phyloP scores from a whole-genome alignment of 257 asterid species.

The Coffea eugenioides region DNA sequence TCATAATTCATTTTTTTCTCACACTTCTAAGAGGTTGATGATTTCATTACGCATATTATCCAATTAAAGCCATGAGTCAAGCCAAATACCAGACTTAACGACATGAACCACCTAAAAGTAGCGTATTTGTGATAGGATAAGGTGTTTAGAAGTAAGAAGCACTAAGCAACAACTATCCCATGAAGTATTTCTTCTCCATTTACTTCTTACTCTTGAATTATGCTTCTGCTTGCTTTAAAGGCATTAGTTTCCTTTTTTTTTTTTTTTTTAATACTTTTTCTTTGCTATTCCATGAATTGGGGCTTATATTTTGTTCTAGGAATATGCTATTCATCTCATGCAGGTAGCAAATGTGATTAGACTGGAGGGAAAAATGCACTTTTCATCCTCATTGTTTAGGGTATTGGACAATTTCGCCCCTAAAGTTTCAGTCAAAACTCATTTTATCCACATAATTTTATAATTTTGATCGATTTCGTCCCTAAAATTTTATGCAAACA shows the following conservation, averaged over 20 bases:
- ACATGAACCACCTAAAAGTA: neutral
- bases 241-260: too few relatives aligned
- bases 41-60: neutral
- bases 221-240: neutral
- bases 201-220: neutral
- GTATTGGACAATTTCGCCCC: too few relatives aligned
- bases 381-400: too few relatives aligned
- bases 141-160: neutral
- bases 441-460: too few relatives aligned
- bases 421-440: too few relatives aligned
- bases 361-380: too few relatives aligned
- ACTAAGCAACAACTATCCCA: neutral
- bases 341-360: too few relatives aligned
- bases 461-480: too few relatives aligned
- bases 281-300: neutral
- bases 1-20: neutral
- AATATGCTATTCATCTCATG: too few relatives aligned
- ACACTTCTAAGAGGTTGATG: neutral
- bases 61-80: neutral
- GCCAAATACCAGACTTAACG: too few relatives aligned
- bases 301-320: neutral
- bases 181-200: neutral
- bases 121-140: neutral
- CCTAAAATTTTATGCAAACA: too few relatives aligned
- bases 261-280: neutral